These are phyloP conservation scores for Colletotrichum sp. DNA, from an alignment of 2,329 filamentous ascomycete species.

Conservation along the genomic window DNA sequence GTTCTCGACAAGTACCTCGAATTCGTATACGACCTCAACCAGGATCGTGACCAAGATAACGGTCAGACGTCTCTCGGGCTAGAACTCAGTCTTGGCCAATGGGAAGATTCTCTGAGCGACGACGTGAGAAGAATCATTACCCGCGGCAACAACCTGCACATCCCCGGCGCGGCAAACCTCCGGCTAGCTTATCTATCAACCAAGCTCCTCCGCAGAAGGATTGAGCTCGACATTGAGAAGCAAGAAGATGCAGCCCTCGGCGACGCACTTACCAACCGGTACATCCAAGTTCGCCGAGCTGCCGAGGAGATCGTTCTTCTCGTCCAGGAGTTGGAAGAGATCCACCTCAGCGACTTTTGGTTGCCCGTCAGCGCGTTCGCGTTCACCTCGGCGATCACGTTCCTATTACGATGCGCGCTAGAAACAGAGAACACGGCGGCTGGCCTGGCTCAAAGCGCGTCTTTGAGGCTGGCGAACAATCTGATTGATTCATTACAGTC, in stretches of 20 bases:
- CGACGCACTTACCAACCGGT: constrained; percentile 22
- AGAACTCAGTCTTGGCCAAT: constrained; percentile 43
- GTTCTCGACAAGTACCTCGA: constrained; percentile 22
- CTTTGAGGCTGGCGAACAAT: constrained; percentile 46
- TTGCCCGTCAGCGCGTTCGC: constrained; percentile 51
- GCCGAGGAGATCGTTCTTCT: constrained; percentile 55
- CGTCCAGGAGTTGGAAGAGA: constrained; percentile 47
- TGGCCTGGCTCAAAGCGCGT: constrained; percentile 38
- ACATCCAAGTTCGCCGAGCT: constrained; percentile 46
- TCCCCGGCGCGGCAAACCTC: constrained; percentile 54
- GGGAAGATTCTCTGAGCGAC: constrained; percentile 47
- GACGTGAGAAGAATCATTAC: constrained; percentile 44
- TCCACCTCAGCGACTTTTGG: constrained; percentile 55
- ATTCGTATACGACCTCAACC: constrained; percentile 23
- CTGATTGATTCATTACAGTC: constrained; percentile 43
- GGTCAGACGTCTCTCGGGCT: constrained; percentile 30
- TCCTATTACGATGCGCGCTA: constrained; percentile 52
- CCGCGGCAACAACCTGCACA: constrained; percentile 42
- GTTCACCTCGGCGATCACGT: constrained; percentile 53
- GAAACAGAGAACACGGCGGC: constrained; percentile 42
- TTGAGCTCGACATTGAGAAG: constrained; percentile 48
- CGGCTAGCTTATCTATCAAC: constrained; percentile 55
- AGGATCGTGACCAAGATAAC: background rate
- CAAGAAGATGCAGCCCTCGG: constrained; percentile 19
- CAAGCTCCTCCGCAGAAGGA: constrained; percentile 49